Conservation (phyloP, 495 filamentous ascomycete species). For the Hypomontagnella monticulosa region DNA sequence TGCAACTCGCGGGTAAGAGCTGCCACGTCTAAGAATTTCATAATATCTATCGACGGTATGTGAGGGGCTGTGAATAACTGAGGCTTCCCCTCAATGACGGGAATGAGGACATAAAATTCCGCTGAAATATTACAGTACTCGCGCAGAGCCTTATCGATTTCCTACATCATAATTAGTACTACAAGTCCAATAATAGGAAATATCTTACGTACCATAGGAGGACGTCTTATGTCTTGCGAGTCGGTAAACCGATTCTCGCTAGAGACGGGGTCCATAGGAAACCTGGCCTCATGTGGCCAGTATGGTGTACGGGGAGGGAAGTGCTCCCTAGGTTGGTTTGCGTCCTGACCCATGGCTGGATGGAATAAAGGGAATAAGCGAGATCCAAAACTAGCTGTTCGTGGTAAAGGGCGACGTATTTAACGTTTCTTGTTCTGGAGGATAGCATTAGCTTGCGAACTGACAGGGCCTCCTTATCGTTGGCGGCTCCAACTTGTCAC, state of each 20-base stretch:
- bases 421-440: conserved; percentile 6
- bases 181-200: not conserved
- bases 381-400: not conserved
- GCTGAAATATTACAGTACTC: conserved; percentile 51
- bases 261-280: conserved; percentile 31
- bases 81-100: conserved; percentile 45
- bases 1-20: conserved; percentile 34
- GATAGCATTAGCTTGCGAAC: conserved; percentile 2
- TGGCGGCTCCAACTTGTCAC: conserved; percentile 26
- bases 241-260: conserved; percentile 37
- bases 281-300: conserved; percentile 30
- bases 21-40: conserved; percentile 48
- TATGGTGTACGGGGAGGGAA: conserved; percentile 32
- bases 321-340: conserved; percentile 26
- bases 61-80: conserved; percentile 47
- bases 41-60: conserved; percentile 38
- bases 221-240: conserved; percentile 34
- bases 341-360: conserved; percentile 43
- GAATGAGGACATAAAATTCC: conserved; percentile 52
- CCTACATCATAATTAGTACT: conserved; percentile 40
- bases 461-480: conserved; percentile 28
- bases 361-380: not conserved
- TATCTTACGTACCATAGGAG: conserved; percentile 34
- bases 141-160: conserved; percentile 50
- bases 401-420: conserved; percentile 13